A percentile compares a stretch with the other conserved stretches of the same genome.
phyloP scores from a whole-genome alignment of 345 rosid species.

The Mercurialis annua region DNA sequence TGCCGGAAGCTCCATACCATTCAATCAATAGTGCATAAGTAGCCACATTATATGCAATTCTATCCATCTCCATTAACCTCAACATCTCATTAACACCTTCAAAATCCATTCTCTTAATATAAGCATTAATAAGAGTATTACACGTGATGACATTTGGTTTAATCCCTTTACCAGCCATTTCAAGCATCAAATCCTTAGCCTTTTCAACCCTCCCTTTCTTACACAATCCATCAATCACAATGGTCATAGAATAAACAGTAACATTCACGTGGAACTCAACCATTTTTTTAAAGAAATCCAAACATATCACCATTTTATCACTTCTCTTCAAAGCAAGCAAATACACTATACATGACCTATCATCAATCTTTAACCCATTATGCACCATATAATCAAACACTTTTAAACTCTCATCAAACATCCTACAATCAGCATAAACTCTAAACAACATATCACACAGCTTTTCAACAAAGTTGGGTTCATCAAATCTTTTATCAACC shows the following conservation, averaged over 20 bases:
- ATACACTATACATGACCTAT: slow-evolving; percentile 70
- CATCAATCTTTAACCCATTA: slow-evolving; percentile 49
- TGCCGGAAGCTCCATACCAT: slow-evolving; percentile 36
- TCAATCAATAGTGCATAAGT: slow-evolving; percentile 61
- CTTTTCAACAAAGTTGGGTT: slow-evolving; percentile 39
- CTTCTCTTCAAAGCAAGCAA: slow-evolving; percentile 61
- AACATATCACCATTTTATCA: slow-evolving; percentile 41
- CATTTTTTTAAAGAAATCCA: slow-evolving; percentile 55
- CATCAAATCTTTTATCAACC: slow-evolving; percentile 24
- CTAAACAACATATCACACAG: slow-evolving; percentile 61
- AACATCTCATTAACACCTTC: slow-evolving; percentile 45
- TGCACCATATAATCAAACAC: slow-evolving; percentile 57
- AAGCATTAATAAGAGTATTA: slow-evolving; percentile 63
- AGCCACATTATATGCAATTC: slow-evolving; percentile 48
- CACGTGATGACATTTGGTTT: slow-evolving; percentile 63
- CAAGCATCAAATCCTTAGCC: slow-evolving; percentile 47
- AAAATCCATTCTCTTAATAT: slow-evolving; percentile 45
- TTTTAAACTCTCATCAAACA: slow-evolving; percentile 52
- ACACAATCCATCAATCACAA: slow-evolving; percentile 66
- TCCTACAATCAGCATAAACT: slow-evolving; percentile 57
- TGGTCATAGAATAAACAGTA: slow-evolving; percentile 60
- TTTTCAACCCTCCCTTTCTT: slow-evolving; percentile 51
- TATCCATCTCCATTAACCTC: slow-evolving; percentile 57
- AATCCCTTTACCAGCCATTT: slow-evolving; percentile 46
- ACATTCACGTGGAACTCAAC: slow-evolving; percentile 43